Evolutionary conservation across 768 basidiomycete genomes (phyloP), one percentile per base, ranked within the genome.

Genomic region (Porpolomopsis calyptriformis): DNA sequence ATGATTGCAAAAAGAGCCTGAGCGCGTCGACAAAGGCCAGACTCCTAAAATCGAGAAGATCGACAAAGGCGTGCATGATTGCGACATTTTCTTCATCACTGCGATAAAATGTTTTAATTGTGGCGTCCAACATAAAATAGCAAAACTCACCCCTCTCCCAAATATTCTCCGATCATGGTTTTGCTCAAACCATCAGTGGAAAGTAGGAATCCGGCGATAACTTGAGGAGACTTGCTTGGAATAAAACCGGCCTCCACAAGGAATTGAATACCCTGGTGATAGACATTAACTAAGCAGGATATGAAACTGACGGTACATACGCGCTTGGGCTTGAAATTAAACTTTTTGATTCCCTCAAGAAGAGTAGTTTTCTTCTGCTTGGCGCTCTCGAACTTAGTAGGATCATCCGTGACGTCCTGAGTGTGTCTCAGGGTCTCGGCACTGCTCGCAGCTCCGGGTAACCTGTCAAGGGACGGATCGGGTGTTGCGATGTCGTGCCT

Each of bases 261-360:
- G 61, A 89, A 97, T 67, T 85, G 72, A 42, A 98, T 72, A 12
- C 96, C 96, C 91, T 94, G 46, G 23, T 47, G 29, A 34, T 20
- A 52, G 45, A 20, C 39, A 39, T 19, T 34, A 43, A 20, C n/a
- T 9, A 31, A 31, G 38, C 12, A 9, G 36, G 47, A 14, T 16
- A n/a, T 22, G 24, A 4, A 34, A 7, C 16, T 16, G 27, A 24
- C 29, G 26, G 16, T 12, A 43, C 82, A 38, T 57, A 93, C 92
- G 54, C 82, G 77, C 65, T 97, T 98, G n/a, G 94, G 93, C 65
- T 96, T 98, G 71, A 84, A 91, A 61, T 98, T 97, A 65, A 99
- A 99, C 64, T 90, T 91, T 63, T 85, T 92, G 64, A 98, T 86
- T 22, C 96, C 96, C 60, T 98, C 94, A 31, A 92, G 66, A 23